Conservation (phyloP, 1,284 basidiomycete species). For the Moesziomyces sp. region DNA sequence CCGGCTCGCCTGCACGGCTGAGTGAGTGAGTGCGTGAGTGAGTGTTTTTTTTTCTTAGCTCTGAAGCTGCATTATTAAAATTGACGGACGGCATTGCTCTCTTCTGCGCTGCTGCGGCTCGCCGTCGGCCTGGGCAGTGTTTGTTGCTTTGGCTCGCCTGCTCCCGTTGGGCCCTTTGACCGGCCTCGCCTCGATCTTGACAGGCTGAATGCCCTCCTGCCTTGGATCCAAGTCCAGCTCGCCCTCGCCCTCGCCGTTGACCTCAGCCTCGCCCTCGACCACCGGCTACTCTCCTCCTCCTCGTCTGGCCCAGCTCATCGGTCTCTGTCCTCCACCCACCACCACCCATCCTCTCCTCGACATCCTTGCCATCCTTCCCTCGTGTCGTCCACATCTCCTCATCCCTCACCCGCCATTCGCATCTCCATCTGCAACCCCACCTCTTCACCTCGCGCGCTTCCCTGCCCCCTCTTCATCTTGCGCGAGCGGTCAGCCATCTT, state of each 20-base stretch:
- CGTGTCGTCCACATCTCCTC: conserved; percentile 1
- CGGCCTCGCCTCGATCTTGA: not conserved
- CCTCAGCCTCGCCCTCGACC: not conserved
- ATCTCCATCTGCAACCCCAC: not conserved
- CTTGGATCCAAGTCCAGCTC: not conserved
- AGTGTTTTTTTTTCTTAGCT: not conserved
- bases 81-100: too few relatives aligned
- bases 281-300: not conserved
- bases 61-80: too few relatives aligned
- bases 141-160: conserved; percentile 4
- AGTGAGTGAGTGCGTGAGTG: not conserved
- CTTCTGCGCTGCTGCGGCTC: too few relatives aligned
- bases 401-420: not conserved
- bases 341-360: conserved; percentile 2
- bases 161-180: conserved; percentile 6
- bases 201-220: not conserved
- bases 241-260: not conserved
- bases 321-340: conserved; percentile 6
- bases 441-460: too few relatives aligned
- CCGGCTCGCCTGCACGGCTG: not conserved
- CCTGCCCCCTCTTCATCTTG: too few relatives aligned
- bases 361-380: conserved; percentile 2
- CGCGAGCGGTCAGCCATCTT: too few relatives aligned
- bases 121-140: too few relatives aligned
- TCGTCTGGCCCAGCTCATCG: not conserved